A percentile compares a stretch with the other conserved stretches of the same genome.
Evolutionary conservation across 331 rosid genomes (phyloP).

Genomic region (Malus hybrid): DNA sequence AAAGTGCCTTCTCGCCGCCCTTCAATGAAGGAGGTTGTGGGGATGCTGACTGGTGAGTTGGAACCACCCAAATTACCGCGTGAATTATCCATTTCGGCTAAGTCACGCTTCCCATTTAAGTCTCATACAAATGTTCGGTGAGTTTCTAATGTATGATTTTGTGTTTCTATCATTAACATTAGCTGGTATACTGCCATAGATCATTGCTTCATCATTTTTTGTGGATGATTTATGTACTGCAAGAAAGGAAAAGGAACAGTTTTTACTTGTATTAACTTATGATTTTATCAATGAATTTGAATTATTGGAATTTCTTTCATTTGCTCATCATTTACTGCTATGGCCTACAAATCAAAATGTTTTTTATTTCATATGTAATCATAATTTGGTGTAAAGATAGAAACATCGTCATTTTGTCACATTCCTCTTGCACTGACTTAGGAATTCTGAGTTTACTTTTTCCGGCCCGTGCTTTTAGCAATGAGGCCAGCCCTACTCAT

Average conservation of each 20-base stretch:
- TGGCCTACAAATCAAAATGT: neutral
- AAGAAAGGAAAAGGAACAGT: neutral
- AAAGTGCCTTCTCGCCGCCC: conserved; percentile 79
- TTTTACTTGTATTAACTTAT: neutral
- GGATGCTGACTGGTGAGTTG: conserved; percentile 66
- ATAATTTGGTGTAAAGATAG: neutral
- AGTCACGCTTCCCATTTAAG: conserved; percentile 60
- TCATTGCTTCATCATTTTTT: conserved; percentile 17
- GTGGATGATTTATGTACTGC: conserved; percentile 17
- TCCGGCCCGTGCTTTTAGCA: conserved; percentile 1
- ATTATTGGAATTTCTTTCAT: neutral
- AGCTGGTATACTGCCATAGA: conserved; percentile 14
- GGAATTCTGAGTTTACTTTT: conserved; percentile 16
- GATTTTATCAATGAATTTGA: neutral
- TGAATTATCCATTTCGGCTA: conserved; percentile 72
- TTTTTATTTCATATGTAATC: neutral
- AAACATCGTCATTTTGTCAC: neutral
- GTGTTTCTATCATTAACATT: neutral
- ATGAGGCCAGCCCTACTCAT: neutral
- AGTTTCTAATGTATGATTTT: conserved; percentile 14
- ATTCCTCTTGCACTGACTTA: conserved; percentile 14
- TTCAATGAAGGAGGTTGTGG: conserved; percentile 75
- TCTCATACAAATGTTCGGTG: conserved; percentile 45
- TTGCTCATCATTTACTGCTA: neutral
- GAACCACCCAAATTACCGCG: conserved; percentile 70